phyloP scores from a whole-genome alignment of 2,329 filamentous ascomycete genomes.

The Paecilomyces sp. region DNA sequence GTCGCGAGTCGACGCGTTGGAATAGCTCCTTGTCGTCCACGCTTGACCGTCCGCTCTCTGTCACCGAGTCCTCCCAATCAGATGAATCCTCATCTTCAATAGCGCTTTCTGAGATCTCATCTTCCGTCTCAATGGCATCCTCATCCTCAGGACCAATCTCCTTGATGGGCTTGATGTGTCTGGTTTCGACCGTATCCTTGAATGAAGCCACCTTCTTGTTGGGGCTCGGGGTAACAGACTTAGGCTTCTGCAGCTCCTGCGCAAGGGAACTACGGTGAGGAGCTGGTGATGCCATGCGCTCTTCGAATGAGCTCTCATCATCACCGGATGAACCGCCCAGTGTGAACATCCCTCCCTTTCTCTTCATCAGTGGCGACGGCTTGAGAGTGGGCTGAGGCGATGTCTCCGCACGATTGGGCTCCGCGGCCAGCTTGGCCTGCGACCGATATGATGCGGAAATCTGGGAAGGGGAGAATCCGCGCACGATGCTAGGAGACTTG shows the following conservation, averaged over 20 bases:
- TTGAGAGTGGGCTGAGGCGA: conserved; percentile 53
- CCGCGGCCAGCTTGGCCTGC: conserved; percentile 48
- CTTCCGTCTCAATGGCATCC: conserved; percentile 54
- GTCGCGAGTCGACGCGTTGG: conserved; percentile 81
- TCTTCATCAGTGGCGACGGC: conserved; percentile 51
- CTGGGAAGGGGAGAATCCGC: conserved; percentile 76
- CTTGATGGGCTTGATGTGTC: conserved; percentile 58
- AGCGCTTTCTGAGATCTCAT: conserved; percentile 73
- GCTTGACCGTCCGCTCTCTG: conserved; percentile 76
- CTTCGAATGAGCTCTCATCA: conserved; percentile 68
- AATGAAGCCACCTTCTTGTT: conserved; percentile 76
- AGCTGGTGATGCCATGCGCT: conserved; percentile 48
- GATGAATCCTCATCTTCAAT: conserved; percentile 64
- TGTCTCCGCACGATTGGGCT: conserved; percentile 45
- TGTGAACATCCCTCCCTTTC: conserved; percentile 59
- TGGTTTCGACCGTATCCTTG: conserved; percentile 64
- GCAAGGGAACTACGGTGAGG: conserved; percentile 49
- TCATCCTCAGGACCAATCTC: conserved; percentile 49
- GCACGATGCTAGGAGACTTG: conserved; percentile 63
- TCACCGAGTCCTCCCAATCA: conserved; percentile 60
- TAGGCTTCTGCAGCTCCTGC: conserved; percentile 44
- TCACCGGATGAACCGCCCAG: conserved; percentile 83
- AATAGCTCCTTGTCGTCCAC: conserved; percentile 75
- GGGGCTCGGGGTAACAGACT: conserved; percentile 21
- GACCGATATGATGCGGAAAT: conserved; percentile 62